phyloP scores from a whole-genome alignment of 2,329 filamentous ascomycete species.

The Pestalotiopsis sp. region DNA sequence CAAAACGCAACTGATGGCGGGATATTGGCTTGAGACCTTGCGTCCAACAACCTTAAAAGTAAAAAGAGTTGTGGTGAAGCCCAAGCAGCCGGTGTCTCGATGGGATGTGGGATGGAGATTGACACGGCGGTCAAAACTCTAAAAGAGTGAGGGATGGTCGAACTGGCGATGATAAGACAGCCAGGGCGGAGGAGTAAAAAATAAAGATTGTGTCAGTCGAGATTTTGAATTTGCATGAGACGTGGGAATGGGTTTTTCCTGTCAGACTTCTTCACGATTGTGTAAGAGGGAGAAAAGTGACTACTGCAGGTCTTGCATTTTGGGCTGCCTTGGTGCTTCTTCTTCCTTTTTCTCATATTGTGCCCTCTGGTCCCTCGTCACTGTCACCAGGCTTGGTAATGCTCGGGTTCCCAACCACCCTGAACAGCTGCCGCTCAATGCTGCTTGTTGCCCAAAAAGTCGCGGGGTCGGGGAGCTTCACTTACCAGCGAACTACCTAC shows the following conservation, averaged over 20 bases:
- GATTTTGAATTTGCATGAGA: neutral
- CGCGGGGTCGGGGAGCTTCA: conserved; percentile 13
- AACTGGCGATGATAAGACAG: neutral
- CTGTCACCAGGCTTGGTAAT: neutral
- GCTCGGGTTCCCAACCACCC: conserved; percentile 9
- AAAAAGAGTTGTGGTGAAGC: neutral
- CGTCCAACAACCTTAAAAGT: conserved; percentile 5
- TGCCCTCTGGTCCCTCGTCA: neutral
- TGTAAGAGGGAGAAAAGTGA: neutral
- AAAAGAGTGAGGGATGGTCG: neutral
- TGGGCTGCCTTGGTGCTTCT: neutral
- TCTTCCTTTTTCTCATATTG: neutral
- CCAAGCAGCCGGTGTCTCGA: neutral
- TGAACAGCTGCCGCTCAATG: neutral
- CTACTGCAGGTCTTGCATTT: conserved; percentile 11
- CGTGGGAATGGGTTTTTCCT: neutral
- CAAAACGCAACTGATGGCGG: neutral
- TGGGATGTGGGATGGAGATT: neutral
- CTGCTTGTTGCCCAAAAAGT: conserved; percentile 10
- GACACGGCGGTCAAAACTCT: neutral
- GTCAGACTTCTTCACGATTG: neutral
- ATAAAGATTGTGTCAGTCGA: neutral
- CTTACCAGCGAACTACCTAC: neutral
- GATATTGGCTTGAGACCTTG: neutral
- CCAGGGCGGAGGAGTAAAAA: neutral